A percentile compares a stretch with the other conserved stretches of the same genome.
Evolutionary conservation across 1,139 yeast genomes (phyloP).

Genomic region (Blastobotrys capitulatus): DNA sequence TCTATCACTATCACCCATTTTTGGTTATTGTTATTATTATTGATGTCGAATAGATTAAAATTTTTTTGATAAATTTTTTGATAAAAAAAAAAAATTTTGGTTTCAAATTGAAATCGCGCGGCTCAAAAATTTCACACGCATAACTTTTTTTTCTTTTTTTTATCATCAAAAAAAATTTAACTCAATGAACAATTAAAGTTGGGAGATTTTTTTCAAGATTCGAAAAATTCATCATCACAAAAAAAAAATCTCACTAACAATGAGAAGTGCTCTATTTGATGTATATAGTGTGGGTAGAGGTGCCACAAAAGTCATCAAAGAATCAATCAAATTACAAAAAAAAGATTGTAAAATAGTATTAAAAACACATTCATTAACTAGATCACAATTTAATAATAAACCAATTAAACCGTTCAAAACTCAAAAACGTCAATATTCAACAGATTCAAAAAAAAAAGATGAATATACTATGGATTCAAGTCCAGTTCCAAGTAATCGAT

Average conservation of each 20-base stretch:
- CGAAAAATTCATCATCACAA: neutral
- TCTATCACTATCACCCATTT: neutral
- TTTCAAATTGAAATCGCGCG: no score
- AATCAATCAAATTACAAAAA: conserved; percentile 10
- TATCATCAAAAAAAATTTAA: neutral
- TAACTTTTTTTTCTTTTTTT: neutral
- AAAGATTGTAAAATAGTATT: conserved; percentile 8
- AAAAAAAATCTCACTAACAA: conserved; percentile 10
- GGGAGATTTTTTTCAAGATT: neutral
- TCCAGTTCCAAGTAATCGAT: conserved; percentile 80
- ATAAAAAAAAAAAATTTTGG: no score
- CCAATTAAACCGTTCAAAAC: neutral
- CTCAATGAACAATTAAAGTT: no score
- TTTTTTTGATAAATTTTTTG: no score
- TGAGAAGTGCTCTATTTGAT: conserved; percentile 17
- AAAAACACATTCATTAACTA: conserved; percentile 12
- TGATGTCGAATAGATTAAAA: neutral
- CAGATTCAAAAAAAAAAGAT: conserved; percentile 14
- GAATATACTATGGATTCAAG: conserved; percentile 48
- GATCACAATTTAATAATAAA: neutral
- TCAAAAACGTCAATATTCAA: conserved; percentile 6
- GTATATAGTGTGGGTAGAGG: conserved; percentile 19
- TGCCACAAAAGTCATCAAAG: conserved; percentile 11
- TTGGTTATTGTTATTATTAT: neutral
- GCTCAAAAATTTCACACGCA: neutral